Evolutionary conservation across 2,329 filamentous ascomycete genomes (phyloP), one percentile per base, ranked within the genome.

Genomic region (Coniochaeta prunicola): DNA sequence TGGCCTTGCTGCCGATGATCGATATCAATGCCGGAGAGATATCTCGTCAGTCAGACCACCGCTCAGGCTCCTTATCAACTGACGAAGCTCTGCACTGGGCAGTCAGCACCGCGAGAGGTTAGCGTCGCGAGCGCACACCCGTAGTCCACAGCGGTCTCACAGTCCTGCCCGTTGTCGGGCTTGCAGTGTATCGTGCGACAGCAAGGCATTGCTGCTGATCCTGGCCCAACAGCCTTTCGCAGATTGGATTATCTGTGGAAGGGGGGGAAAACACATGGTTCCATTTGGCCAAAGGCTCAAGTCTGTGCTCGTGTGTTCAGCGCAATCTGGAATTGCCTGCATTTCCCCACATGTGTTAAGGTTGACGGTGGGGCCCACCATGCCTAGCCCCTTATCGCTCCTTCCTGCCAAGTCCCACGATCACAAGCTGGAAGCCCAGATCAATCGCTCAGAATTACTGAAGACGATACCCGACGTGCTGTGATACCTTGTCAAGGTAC

Each of bases 261-360:
- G 4, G 40, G 17, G 4, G 40, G 24, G 26, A 50, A 48, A 21
- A 26, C 45, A 26, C 24, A 50, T 45, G 40, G 40, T 24, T 10
- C 3, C 40, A 13, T 13, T 13, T 19, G 42, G 38, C 38, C 42
- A 19, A n/a, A 19, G 45, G 45, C 26, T 50, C 45, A 26, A 50
- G 45, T 50, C 45, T 50, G 45, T 50, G 45, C 45, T 17, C 15
- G 45, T 28, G 24, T 21, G 45, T 50, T 50, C 45, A 50, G 45
- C 45, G 45, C 45, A 50, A 50, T 50, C 45, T 50, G 45, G 53
- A 54, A 33, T 24, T 36, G 30, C 53, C 26, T 54, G 53, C 53
- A 13, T 50, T 50, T 50, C 45, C 45, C 45, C 45, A 50, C 45
- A 26, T 28, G 45, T 4, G 24, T 50, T 50, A 30, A 50, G 45